These are phyloP conservation scores for Musa balbisiana DNA, from an alignment of 202 grass and related monocot species.

Conservation along the genomic window DNA sequence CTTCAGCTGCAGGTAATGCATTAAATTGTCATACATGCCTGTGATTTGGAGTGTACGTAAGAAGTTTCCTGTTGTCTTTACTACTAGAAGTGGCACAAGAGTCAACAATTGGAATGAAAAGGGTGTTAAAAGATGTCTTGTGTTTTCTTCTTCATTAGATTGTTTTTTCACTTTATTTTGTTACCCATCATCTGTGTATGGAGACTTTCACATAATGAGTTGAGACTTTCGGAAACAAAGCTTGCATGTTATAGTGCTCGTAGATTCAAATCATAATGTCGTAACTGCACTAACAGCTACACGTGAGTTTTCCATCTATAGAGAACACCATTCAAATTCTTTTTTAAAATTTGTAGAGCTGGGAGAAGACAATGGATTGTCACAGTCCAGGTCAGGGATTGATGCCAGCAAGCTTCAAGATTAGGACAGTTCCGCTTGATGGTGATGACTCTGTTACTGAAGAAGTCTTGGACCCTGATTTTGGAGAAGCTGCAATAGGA, in stretches of 20 bases:
- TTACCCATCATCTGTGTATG: not conserved
- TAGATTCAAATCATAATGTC: too few species aligned
- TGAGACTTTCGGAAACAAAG: too few species aligned
- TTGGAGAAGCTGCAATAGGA: constrained; percentile 89
- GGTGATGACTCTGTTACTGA: constrained; percentile 74
- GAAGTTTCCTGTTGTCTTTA: not conserved
- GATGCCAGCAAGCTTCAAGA: constrained; percentile 95
- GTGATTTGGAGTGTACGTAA: not conserved
- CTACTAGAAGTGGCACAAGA: not conserved
- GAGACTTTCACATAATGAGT: too few species aligned
- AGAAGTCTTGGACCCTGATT: constrained; percentile 96
- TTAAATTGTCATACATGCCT: not conserved
- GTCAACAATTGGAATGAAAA: not conserved
- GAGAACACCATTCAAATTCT: constrained; percentile 9
- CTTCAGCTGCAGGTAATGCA: constrained; percentile 84
- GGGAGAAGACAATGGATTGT: constrained; percentile 99
- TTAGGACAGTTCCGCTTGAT: constrained; percentile 72
- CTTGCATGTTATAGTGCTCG: not conserved
- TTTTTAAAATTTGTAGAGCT: constrained; percentile 49
- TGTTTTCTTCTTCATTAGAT: not conserved
- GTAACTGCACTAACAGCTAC: too few species aligned
- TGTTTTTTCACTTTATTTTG: not conserved
- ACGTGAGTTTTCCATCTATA: too few species aligned
- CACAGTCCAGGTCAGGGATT: constrained; percentile 92
- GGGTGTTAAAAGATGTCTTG: not conserved